Evolutionary conservation across 2,329 filamentous ascomycete genomes (phyloP).

Genomic region (Xylariaceae sp.): DNA sequence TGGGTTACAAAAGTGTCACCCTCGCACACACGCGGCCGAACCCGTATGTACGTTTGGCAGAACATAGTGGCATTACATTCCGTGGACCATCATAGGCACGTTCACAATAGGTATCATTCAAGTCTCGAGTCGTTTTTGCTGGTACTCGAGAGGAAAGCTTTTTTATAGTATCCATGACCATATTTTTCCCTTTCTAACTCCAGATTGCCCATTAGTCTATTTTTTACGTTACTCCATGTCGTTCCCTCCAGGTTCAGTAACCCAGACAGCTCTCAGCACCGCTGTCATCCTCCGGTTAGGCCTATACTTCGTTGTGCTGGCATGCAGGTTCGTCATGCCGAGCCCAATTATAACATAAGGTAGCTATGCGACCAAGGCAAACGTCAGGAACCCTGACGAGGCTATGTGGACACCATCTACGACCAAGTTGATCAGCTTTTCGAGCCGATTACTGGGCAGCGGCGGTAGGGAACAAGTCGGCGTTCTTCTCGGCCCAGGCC

Average conservation of each 20-base stretch:
- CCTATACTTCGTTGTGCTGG: not conserved
- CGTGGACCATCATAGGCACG: too few relatives aligned
- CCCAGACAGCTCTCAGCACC: not conserved
- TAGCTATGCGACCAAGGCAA: not conserved
- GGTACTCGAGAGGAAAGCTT: not conserved
- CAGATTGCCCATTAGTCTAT: slow-evolving; percentile 12
- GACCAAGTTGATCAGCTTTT: not conserved
- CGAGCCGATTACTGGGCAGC: slow-evolving; percentile 22
- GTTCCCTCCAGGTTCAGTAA: not conserved
- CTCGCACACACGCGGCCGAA: too few relatives aligned
- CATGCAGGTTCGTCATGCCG: not conserved
- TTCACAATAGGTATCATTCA: too few relatives aligned
- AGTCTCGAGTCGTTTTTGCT: not conserved
- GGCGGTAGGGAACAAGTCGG: slow-evolving; percentile 32
- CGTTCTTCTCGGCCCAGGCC: slow-evolving; percentile 34
- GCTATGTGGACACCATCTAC: not conserved
- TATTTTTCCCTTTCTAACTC: not conserved
- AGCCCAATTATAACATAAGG: not conserved
- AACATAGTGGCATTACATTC: too few relatives aligned
- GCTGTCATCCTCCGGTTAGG: slow-evolving; percentile 1
- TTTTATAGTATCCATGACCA: slow-evolving; percentile 6
- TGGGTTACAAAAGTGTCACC: too few relatives aligned
- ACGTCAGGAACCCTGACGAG: not conserved
- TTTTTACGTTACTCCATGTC: not conserved
- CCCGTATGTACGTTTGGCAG: too few relatives aligned